These are phyloP conservation scores for Bipolaris oryzae DNA, from an alignment of 2,329 filamentous ascomycete genomes.

Conservation along the genomic window DNA sequence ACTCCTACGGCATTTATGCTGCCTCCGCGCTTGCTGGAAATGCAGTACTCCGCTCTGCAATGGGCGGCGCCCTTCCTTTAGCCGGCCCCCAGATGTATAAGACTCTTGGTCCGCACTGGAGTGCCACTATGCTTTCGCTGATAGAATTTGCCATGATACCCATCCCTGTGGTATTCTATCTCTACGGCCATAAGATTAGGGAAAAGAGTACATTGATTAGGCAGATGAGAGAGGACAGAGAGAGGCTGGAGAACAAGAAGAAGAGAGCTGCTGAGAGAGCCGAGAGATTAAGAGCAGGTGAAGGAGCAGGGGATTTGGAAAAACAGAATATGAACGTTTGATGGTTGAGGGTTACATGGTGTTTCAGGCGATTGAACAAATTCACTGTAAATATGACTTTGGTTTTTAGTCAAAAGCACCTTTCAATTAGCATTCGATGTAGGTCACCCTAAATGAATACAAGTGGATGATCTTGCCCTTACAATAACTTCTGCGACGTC, in stretches of 20 bases:
- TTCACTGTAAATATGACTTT: not conserved
- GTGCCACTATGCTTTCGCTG: slow-evolving; percentile 74
- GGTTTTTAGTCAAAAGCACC: not conserved
- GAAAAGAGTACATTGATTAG: slow-evolving; percentile 61
- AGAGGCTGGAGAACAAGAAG: slow-evolving; percentile 50
- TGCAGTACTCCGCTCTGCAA: slow-evolving; percentile 71
- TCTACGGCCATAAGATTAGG: slow-evolving; percentile 63
- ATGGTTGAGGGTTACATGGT: not conserved
- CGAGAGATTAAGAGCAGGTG: slow-evolving; percentile 44
- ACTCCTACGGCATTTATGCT: slow-evolving; percentile 80
- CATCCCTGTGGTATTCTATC: slow-evolving; percentile 80
- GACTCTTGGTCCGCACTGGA: slow-evolving; percentile 75
- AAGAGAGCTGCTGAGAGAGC: slow-evolving; percentile 46
- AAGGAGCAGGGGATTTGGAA: slow-evolving; percentile 9
- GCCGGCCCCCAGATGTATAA: slow-evolving; percentile 68
- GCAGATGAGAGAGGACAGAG: slow-evolving; percentile 52
- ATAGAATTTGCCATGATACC: slow-evolving; percentile 77
- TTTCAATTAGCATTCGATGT: not conserved
- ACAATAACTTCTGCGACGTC: not conserved
- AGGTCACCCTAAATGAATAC: too few relatives aligned
- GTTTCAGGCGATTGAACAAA: not conserved
- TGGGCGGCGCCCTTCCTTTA: slow-evolving; percentile 80
- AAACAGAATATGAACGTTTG: slow-evolving; percentile 20
- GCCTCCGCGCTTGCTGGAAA: slow-evolving; percentile 83
- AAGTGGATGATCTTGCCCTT: not conserved